phyloP scores from a whole-genome alignment of 2,329 filamentous ascomycete species.

The Botrytis tulipae region DNA sequence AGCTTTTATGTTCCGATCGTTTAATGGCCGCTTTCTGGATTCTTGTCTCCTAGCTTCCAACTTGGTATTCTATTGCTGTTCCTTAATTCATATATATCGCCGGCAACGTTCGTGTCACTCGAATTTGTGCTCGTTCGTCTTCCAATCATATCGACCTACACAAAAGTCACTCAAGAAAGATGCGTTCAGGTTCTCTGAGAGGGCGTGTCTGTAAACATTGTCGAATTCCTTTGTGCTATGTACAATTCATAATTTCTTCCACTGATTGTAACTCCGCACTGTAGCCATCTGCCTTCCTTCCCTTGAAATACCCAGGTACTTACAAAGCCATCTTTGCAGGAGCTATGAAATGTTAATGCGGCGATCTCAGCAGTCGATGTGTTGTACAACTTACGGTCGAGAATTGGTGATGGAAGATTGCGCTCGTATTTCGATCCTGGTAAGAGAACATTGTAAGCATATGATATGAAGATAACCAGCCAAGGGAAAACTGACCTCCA shows the following conservation, averaged over 20 bases:
- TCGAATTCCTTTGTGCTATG: background rate
- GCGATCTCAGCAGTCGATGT: background rate
- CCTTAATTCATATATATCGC: background rate
- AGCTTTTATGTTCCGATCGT: background rate
- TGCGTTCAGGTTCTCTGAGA: background rate
- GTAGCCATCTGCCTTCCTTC: background rate
- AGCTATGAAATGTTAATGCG: conserved; percentile 26
- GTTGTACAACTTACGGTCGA: conserved; percentile 67
- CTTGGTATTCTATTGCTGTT: background rate
- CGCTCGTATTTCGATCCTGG: conserved; percentile 93
- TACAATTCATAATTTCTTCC: conserved; percentile 8
- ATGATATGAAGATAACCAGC: background rate
- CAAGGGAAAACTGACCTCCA: conserved; percentile 62
- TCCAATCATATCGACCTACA: background rate
- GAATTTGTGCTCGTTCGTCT: background rate
- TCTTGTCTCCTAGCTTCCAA: background rate
- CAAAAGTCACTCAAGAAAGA: background rate
- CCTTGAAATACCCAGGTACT: background rate
- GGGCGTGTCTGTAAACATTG: background rate
- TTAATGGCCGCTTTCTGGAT: background rate
- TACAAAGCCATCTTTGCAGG: conserved; percentile 31
- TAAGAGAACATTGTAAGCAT: conserved; percentile 23
- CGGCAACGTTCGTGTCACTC: too few relatives aligned
- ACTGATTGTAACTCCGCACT: background rate
- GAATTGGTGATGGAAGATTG: conserved; percentile 76